These are phyloP conservation scores for Pleoardoris graminearum DNA, from an alignment of 2,329 filamentous ascomycete species.

Conservation along the genomic window DNA sequence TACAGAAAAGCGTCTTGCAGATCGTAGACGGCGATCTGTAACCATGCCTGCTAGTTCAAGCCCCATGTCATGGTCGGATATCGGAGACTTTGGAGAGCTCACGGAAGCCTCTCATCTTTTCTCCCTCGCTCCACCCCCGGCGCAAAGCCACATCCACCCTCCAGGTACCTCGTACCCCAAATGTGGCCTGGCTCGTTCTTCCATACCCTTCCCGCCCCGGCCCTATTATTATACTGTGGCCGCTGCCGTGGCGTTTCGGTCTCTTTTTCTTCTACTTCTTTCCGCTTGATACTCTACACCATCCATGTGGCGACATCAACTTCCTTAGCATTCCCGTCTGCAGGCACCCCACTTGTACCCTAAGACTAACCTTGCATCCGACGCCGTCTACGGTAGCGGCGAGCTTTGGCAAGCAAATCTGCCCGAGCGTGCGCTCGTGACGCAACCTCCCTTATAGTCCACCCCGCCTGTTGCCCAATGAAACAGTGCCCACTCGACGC, in stretches of 20 bases:
- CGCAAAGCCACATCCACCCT: conserved; percentile 43
- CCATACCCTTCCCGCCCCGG: conserved; percentile 27
- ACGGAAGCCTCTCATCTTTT: conserved; percentile 18
- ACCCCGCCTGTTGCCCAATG: conserved; percentile 24
- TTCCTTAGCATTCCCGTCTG: conserved; percentile 23
- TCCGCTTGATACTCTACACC: conserved; percentile 22
- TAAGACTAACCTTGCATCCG: conserved; percentile 29
- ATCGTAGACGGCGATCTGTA: conserved; percentile 47
- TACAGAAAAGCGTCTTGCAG: conserved; percentile 38
- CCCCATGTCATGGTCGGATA: conserved; percentile 42
- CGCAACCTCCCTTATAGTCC: conserved; percentile 23
- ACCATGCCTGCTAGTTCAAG: conserved; percentile 37
- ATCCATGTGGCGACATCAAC: conserved; percentile 36
- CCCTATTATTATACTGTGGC: conserved; percentile 35
- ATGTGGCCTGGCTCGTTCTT: conserved; percentile 30
- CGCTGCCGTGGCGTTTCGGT: conserved; percentile 39
- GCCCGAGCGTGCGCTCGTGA: conserved; percentile 24
- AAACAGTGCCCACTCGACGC: conserved; percentile 22
- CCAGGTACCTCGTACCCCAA: conserved; percentile 29
- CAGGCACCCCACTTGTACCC: conserved; percentile 32
- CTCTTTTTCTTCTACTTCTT: conserved; percentile 38
- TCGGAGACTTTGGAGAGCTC: conserved; percentile 40
- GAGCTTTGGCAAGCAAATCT: conserved; percentile 21
- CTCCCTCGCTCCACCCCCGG: conserved; percentile 31
- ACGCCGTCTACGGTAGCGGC: conserved; percentile 25